Percentiles rank a stretch among this genome's conserved stretches.
Evolutionary conservation across 2,329 filamentous ascomycete genomes (phyloP).

Genomic region (Corniculantispora saksenae): DNA sequence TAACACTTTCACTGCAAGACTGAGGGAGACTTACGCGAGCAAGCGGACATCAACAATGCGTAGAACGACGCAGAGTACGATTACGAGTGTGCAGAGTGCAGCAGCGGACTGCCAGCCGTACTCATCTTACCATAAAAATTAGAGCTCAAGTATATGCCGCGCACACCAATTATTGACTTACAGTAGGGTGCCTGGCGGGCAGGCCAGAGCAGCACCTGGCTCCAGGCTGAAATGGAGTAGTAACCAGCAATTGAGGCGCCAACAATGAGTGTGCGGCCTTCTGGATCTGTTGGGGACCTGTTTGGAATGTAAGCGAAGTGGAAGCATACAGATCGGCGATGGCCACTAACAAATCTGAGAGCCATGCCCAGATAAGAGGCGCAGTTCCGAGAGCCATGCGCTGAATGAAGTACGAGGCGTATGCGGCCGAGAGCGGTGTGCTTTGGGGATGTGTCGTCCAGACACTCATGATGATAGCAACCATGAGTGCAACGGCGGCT

Average conservation of each 20-base stretch:
- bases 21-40: slow-evolving; percentile 6
- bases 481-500: slow-evolving; percentile 47
- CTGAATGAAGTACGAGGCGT: slow-evolving; percentile 53
- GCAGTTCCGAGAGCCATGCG: slow-evolving; percentile 51
- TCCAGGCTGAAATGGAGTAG: slow-evolving; percentile 53
- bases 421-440: slow-evolving; percentile 47
- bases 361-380: slow-evolving; percentile 53
- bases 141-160: background rate
- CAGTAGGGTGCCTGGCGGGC: slow-evolving; percentile 52
- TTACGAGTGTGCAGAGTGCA: slow-evolving; percentile 45
- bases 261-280: slow-evolving; percentile 39
- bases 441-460: slow-evolving; percentile 49
- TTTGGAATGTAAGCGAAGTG: background rate
- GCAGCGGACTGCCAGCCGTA: slow-evolving; percentile 51
- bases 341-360: slow-evolving; percentile 44
- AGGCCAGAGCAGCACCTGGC: slow-evolving; percentile 54
- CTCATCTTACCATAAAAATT: slow-evolving; percentile 31
- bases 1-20: background rate
- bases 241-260: slow-evolving; percentile 51
- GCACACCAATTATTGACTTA: slow-evolving; percentile 25
- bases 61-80: slow-evolving; percentile 45
- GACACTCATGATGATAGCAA: slow-evolving; percentile 53
- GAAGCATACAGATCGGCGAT: rapidly evolving
- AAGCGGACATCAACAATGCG: slow-evolving; percentile 43
- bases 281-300: slow-evolving; percentile 16